These are phyloP conservation scores for Leishmania gerbilli DNA, from an alignment of 208 protist genomes.

Conservation along the genomic window DNA sequence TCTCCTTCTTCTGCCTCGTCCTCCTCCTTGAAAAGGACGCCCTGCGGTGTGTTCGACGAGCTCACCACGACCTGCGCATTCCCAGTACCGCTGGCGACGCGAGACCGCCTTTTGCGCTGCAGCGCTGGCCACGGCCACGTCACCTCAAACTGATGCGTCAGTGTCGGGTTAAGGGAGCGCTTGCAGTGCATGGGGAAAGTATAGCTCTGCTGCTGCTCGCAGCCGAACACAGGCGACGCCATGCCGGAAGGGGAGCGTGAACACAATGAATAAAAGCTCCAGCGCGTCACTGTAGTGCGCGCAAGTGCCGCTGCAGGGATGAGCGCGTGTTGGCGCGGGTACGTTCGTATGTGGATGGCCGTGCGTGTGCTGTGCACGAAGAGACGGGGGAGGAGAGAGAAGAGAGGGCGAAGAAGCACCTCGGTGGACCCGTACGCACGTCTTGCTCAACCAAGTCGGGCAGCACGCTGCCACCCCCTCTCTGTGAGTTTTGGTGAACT, in stretches of 20 bases:
- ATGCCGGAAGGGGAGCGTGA: not conserved
- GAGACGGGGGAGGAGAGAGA: not conserved
- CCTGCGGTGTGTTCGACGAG: not conserved
- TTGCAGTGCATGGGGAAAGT: conserved; percentile 34
- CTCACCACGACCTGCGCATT: not conserved
- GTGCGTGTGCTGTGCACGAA: not conserved
- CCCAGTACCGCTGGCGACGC: not conserved
- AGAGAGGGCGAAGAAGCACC: not conserved
- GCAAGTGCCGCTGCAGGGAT: not conserved
- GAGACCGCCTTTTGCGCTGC: not conserved
- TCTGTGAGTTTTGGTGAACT: not conserved
- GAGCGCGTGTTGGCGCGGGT: not conserved
- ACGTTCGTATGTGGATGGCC: not conserved
- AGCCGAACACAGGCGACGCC: not conserved
- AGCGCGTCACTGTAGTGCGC: not conserved
- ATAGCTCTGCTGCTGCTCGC: conserved; percentile 16
- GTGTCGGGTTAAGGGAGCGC: conserved; percentile 34
- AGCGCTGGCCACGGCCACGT: conserved; percentile 58
- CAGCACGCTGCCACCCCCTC: not conserved
- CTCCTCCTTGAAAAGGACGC: conserved; percentile 1
- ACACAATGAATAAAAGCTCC: not conserved
- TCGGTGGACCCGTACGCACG: not conserved
- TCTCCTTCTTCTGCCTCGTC: not conserved
- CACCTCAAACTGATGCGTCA: conserved; percentile 55
- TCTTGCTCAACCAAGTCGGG: not conserved